phyloP scores from a whole-genome alignment of 306 rosid species.

The Cercis canadensis region DNA sequence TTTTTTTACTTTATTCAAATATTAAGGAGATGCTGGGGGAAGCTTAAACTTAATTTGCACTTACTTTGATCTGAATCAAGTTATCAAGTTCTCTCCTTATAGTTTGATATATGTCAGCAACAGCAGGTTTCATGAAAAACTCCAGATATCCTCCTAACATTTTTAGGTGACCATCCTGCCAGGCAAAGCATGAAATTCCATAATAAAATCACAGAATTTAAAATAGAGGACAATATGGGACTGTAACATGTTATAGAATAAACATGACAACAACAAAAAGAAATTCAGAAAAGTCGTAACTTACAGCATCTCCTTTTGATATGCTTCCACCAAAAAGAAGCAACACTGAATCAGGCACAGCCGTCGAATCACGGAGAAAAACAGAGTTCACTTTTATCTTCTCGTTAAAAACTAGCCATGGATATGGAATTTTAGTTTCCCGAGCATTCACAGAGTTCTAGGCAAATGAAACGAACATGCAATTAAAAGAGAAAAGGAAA shows the following conservation, averaged over 20 bases:
- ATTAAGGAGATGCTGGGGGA: slow-evolving; percentile 25
- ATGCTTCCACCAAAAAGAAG: slow-evolving; percentile 94
- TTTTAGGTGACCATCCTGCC: slow-evolving; percentile 87
- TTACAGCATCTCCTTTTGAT: slow-evolving; percentile 69
- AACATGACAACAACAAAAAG: slow-evolving; percentile 17
- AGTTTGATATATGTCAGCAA: slow-evolving; percentile 75
- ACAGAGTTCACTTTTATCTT: slow-evolving; percentile 96
- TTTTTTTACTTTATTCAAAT: slow-evolving; percentile 17
- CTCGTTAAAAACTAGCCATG: slow-evolving; percentile 97
- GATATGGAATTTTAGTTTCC: slow-evolving; percentile 86
- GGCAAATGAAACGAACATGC: slow-evolving; percentile 38
- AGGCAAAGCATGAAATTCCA: slow-evolving; percentile 28
- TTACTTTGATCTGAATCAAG: slow-evolving; percentile 80
- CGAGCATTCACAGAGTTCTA: slow-evolving; percentile 96
- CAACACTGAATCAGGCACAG: slow-evolving; percentile 78
- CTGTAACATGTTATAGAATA: slow-evolving; percentile 1
- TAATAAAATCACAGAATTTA: slow-evolving; percentile 15
- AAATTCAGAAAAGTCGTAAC: slow-evolving; percentile 33
- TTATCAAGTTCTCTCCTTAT: slow-evolving; percentile 77
- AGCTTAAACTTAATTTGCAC: slow-evolving; percentile 44
- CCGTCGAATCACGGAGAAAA: slow-evolving; percentile 96
- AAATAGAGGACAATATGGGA: slow-evolving; percentile 12
- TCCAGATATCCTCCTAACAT: slow-evolving; percentile 96
- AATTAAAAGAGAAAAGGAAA: slow-evolving; percentile 31
- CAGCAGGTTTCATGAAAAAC: slow-evolving; percentile 81